phyloP scores from a whole-genome alignment of 768 basidiomycete species.

The Postia placenta region DNA sequence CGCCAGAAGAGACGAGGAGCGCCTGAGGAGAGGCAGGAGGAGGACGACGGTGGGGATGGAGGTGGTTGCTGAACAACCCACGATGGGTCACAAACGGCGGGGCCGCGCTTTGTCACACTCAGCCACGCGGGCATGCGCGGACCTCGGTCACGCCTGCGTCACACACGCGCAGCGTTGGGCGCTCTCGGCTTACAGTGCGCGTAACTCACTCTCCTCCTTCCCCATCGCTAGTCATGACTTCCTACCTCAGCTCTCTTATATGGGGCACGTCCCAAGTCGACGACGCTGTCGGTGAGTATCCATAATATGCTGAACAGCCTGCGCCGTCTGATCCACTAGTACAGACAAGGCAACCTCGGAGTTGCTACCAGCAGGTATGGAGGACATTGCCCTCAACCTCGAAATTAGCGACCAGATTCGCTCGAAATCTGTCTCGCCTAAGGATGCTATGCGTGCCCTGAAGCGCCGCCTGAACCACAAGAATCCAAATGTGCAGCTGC shows the following conservation, averaged over 20 bases:
- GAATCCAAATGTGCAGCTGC: constrained; percentile 92
- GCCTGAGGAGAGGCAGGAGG: constrained; percentile 13
- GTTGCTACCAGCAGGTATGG: constrained; percentile 70
- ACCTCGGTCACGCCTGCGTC: constrained; percentile 2
- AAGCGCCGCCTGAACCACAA: constrained; percentile 85
- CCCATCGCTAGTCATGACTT: constrained; percentile 36
- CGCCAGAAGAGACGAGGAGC: constrained; percentile 1
- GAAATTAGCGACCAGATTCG: constrained; percentile 97
- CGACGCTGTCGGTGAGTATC: constrained; percentile 68
- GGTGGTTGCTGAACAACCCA: constrained; percentile 24
- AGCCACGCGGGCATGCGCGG: constrained; percentile 4
- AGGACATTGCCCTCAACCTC: constrained; percentile 90
- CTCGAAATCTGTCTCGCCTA: constrained; percentile 79
- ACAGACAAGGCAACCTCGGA: constrained; percentile 94
- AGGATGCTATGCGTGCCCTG: constrained; percentile 83
- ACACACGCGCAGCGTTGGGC: constrained; percentile 8
- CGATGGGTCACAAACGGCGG: constrained; percentile 7
- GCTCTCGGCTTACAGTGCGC: constrained; percentile 2
- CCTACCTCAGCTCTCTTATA: constrained; percentile 57
- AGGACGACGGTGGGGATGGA: constrained; percentile 20
- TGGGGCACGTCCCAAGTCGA: constrained; percentile 84
- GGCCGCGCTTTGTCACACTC: constrained; percentile 8
- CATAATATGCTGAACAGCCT: not conserved
- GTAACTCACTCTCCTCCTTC: constrained; percentile 8
- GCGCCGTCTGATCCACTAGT: constrained; percentile 7